Conservation (phyloP, 192 early-diverging fungal genomes). For the Podila minutissima region DNA sequence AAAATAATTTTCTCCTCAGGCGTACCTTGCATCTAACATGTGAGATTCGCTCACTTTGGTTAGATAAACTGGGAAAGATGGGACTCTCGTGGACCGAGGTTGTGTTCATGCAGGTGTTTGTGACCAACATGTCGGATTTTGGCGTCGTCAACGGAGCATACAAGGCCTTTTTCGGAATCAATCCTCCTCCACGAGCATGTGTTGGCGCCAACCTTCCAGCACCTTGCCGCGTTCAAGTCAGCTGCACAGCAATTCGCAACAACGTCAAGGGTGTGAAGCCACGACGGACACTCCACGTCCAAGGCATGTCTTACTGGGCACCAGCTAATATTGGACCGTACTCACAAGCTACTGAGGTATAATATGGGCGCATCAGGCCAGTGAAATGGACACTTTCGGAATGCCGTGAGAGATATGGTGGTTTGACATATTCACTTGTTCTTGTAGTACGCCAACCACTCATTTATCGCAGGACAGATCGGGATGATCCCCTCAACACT, state of each 20-base stretch:
- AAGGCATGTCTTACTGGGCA: conserved; percentile 90
- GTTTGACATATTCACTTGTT: not conserved
- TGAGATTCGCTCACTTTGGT: not conserved
- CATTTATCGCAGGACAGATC: conserved; percentile 84
- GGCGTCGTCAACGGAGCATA: conserved; percentile 70
- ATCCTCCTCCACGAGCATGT: conserved; percentile 79
- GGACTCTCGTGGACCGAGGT: conserved; percentile 65
- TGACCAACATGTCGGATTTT: conserved; percentile 75
- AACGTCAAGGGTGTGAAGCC: conserved; percentile 5
- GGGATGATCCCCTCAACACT: conserved; percentile 75
- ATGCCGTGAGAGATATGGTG: too few species aligned
- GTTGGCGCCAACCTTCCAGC: conserved; percentile 60
- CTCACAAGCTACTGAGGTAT: conserved; percentile 74
- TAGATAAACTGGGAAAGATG: conserved; percentile 53
- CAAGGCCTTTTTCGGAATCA: conserved; percentile 72
- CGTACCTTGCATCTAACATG: not conserved
- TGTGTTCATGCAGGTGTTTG: conserved; percentile 72
- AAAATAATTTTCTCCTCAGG: too few species aligned
- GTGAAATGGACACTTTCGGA: too few species aligned
- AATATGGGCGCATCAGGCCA: not conserved
- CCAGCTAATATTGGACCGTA: conserved; percentile 92
- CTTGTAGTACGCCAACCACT: conserved; percentile 61
- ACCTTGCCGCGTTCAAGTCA: conserved; percentile 68
- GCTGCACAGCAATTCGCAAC: conserved; percentile 61
- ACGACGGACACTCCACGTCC: conserved; percentile 78